Percentiles rank a stretch among this genome's conserved stretches.
Conservation (phyloP, 2,329 filamentous ascomycete genomes). For the Diatrype stigma region DNA sequence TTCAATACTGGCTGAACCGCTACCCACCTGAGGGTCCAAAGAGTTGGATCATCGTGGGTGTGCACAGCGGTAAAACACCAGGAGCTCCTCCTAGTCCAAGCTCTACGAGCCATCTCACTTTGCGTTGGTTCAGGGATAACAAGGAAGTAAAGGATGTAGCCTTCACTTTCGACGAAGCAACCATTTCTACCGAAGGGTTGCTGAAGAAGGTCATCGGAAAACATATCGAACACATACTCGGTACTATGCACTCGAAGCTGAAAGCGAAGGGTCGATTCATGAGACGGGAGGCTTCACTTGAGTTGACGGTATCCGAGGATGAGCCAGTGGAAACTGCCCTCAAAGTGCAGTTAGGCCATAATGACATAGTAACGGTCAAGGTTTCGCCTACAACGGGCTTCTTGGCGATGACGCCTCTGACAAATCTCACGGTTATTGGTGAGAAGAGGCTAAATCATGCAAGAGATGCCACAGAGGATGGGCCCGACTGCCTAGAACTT, state of each 20-base stretch:
- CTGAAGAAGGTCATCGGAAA: conserved; percentile 70
- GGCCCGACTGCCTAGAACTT: conserved; percentile 52
- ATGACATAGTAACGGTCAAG: conserved; percentile 55
- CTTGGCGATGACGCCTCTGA: conserved; percentile 65
- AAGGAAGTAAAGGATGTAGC: conserved; percentile 66
- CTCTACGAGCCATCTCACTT: conserved; percentile 50
- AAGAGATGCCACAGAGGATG: conserved; percentile 54
- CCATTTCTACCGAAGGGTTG: conserved; percentile 70
- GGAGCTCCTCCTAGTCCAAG: conserved; percentile 36
- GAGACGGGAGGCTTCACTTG: conserved; percentile 53
- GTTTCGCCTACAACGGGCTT: conserved; percentile 77
- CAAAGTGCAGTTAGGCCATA: conserved; percentile 64
- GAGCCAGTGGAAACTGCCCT: conserved; percentile 67
- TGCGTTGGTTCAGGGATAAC: conserved; percentile 82
- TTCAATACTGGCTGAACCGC: conserved; percentile 85
- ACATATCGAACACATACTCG: conserved; percentile 70
- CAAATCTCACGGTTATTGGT: conserved; percentile 48
- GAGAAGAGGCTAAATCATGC: conserved; percentile 63
- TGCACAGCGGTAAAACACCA: conserved; percentile 60
- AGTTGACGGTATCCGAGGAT: conserved; percentile 51
- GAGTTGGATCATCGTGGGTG: conserved; percentile 87
- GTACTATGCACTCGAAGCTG: conserved; percentile 60
- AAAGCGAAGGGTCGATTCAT: conserved; percentile 57
- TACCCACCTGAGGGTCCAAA: conserved; percentile 57
- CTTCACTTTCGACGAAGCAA: conserved; percentile 62